These are phyloP conservation scores for Leptographium lundbergii DNA, from an alignment of 2,329 filamentous ascomycete genomes.

Conservation along the genomic window DNA sequence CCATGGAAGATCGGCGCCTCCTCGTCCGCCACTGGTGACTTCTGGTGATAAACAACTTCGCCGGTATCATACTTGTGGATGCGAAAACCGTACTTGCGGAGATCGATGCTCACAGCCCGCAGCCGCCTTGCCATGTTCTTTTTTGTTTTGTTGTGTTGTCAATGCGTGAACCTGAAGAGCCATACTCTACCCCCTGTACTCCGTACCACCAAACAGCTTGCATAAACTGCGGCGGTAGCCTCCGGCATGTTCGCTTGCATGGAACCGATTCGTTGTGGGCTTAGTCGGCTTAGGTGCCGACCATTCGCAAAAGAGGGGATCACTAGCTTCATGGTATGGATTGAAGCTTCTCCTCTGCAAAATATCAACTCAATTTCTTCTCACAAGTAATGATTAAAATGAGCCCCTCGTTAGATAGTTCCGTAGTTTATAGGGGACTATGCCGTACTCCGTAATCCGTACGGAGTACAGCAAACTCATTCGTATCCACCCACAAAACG, in stretches of 20 bases:
- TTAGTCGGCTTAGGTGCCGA: neutral
- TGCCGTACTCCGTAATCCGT: too few species aligned
- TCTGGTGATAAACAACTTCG: constrained; percentile 46
- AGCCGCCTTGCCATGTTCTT: constrained; percentile 23
- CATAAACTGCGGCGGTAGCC: neutral
- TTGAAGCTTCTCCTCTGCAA: too few species aligned
- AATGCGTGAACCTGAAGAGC: neutral
- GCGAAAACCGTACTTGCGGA: constrained; percentile 41
- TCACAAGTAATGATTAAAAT: too few species aligned
- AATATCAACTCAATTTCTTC: too few species aligned
- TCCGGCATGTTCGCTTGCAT: neutral
- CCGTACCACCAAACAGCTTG: neutral
- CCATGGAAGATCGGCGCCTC: constrained; percentile 46
- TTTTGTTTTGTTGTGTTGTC: too few species aligned
- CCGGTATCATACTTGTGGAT: constrained; percentile 50
- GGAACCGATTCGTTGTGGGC: neutral
- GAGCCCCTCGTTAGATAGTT: too few species aligned
- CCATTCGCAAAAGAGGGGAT: neutral
- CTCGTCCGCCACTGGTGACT: constrained; percentile 26
- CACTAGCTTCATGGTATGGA: neutral
- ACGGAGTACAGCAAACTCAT: too few species aligned
- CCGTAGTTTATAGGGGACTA: too few species aligned
- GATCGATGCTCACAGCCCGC: constrained; percentile 37
- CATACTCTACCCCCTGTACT: neutral
- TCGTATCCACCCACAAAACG: too few species aligned